Base-by-base conservation (phyloP, 768 basidiomycete species). In the Xerocomellus intermedius region DNA sequence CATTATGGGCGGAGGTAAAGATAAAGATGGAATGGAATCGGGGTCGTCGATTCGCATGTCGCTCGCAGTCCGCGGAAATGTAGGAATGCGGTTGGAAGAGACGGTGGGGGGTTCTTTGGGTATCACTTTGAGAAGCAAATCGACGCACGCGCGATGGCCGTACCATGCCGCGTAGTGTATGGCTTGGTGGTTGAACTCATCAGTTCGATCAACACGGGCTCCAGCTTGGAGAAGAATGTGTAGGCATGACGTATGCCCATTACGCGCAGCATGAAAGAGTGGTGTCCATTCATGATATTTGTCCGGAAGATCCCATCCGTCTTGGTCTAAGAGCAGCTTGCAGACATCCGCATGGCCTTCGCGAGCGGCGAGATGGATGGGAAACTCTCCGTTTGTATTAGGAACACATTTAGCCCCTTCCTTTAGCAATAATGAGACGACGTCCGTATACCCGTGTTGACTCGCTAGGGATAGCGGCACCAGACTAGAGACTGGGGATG, bases 281-380 rank as follows among this genome's bases (percentile, higher is more conserved):
- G 97, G 97, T 8, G 95, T 98, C 94, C 96, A 98, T 69, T 97
- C 93, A 67, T 96, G 90, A 71, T 96, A 98, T 73, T 95, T 98
- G 79, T 99, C 97, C 2, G 87, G 85, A 8, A 82, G 79, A 70
- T 92, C 93, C 85, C 86, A 92, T 37, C 86, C 92, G 46, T 84
- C 87, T 38, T 83, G 83, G 30, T 76, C 76, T 5, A 94, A 74
- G 33, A 99, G 82, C 8, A 93, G 71, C 54, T 74, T 79, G 69
- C 95, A 96, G 19, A 97, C 83, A n/a, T 86, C 82, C 8, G 81
- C 81, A 59, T 97, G 94, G 4, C 97, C 97, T 66, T 93, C 89
- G 53, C 91, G 83, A 8, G 95, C 94, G 22, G 97, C 96, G 22
- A 98, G 82, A 73, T 99, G 97, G 63, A 96, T 91, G 0, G 97